Conservation (phyloP, 2,329 filamentous ascomycete genomes). For the Beauveria brongniartii region DNA sequence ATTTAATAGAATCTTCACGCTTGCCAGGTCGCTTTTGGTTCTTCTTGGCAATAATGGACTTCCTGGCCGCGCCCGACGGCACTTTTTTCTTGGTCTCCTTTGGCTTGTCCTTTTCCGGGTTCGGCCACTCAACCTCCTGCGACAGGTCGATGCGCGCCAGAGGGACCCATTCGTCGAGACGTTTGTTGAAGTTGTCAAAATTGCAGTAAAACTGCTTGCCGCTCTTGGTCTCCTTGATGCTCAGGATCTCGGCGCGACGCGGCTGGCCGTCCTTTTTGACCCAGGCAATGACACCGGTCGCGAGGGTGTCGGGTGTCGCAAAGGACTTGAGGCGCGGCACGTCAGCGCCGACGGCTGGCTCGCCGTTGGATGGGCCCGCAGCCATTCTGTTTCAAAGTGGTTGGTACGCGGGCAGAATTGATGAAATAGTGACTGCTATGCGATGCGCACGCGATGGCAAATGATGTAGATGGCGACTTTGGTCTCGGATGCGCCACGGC, state of each 20-base stretch:
- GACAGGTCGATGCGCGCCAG: constrained; percentile 74
- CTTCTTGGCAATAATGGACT: constrained; percentile 47
- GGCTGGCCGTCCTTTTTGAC: constrained; percentile 68
- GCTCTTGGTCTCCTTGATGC: constrained; percentile 83
- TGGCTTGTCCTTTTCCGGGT: constrained; percentile 73
- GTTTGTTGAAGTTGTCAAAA: constrained; percentile 97
- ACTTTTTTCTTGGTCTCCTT: constrained; percentile 69
- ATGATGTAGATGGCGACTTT: not conserved
- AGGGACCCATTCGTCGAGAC: constrained; percentile 76
- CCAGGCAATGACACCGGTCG: constrained; percentile 52
- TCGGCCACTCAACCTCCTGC: constrained; percentile 93
- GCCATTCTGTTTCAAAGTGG: constrained; percentile 34
- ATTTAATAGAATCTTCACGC: constrained; percentile 46
- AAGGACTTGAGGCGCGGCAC: constrained; percentile 62
- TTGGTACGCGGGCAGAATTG: not conserved
- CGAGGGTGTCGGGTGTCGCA: constrained; percentile 75
- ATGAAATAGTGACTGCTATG: not conserved
- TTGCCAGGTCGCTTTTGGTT: constrained; percentile 47
- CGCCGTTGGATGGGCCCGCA: constrained; percentile 39
- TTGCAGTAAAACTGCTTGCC: constrained; percentile 90
- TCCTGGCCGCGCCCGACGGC: constrained; percentile 48
- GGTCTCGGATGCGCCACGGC: not conserved
- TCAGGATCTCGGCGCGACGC: constrained; percentile 92
- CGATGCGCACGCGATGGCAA: not conserved
- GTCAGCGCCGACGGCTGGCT: constrained; percentile 48